Percentiles rank a stretch among this genome's conserved stretches.
phyloP scores from a whole-genome alignment of 306 rosid genomes.

The Cucurbita moschata region DNA sequence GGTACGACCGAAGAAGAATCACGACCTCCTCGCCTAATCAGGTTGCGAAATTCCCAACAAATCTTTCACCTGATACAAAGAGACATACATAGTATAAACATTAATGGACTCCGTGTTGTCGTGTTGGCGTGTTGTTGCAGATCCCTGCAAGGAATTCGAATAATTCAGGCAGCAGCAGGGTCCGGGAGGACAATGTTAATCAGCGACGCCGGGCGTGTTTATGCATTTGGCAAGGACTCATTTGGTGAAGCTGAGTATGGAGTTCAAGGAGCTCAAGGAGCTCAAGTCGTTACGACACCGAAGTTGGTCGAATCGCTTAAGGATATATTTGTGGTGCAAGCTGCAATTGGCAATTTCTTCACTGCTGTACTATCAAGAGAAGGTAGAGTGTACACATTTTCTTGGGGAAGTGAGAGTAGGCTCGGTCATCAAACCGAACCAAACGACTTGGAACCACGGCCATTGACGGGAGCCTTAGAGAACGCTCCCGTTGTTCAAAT shows the following conservation, averaged over 20 bases:
- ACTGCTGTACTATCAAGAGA: slow-evolving; percentile 90
- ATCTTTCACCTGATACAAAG: slow-evolving; percentile 14
- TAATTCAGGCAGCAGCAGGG: slow-evolving; percentile 83
- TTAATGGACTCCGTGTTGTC: slow-evolving; percentile 11
- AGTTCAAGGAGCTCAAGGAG: slow-evolving; percentile 54
- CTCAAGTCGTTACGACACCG: slow-evolving; percentile 42
- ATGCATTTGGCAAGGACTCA: slow-evolving; percentile 78
- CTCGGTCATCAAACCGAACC: slow-evolving; percentile 84
- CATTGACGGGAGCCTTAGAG: slow-evolving; percentile 73
- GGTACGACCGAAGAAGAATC: slow-evolving; percentile 66
- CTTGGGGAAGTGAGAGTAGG: slow-evolving; percentile 71
- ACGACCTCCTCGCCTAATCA: slow-evolving; percentile 68
- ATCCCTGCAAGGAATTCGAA: slow-evolving; percentile 70
- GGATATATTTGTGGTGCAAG: slow-evolving; percentile 83
- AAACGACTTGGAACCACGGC: slow-evolving; percentile 58
- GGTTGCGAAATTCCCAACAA: slow-evolving; percentile 32
- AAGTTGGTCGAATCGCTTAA: slow-evolving; percentile 65
- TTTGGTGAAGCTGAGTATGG: slow-evolving; percentile 75
- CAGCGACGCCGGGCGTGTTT: slow-evolving; percentile 72
- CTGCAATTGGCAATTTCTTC: slow-evolving; percentile 88
- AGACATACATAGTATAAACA: slow-evolving; percentile 23
- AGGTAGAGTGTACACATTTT: slow-evolving; percentile 79
- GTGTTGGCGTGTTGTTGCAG: slow-evolving; percentile 33
- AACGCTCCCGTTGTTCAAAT: slow-evolving; percentile 83
- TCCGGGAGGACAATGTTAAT: slow-evolving; percentile 89